Evolutionary conservation across 345 rosid genomes (phyloP).

Genomic region (Bruguiera parviflora): DNA sequence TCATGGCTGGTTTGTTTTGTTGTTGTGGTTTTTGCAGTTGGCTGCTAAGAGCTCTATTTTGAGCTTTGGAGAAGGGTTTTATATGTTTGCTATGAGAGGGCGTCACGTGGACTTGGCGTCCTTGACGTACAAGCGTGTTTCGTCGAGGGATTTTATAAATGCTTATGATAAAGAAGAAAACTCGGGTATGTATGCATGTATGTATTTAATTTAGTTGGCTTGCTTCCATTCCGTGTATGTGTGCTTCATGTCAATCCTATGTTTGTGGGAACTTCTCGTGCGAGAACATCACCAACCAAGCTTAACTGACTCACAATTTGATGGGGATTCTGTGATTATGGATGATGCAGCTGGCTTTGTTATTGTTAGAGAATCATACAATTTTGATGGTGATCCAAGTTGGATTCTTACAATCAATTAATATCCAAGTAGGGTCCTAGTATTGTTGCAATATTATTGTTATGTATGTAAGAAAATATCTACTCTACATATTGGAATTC

Average conservation of each 20-base stretch:
- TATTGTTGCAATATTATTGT: too few relatives aligned
- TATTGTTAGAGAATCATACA: too few relatives aligned
- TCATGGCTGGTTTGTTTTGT: not conserved
- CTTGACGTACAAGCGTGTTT: conserved; percentile 45
- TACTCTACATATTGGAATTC: too few relatives aligned
- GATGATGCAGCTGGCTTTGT: too few relatives aligned
- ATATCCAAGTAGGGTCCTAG: too few relatives aligned
- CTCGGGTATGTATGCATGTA: conserved; percentile 32
- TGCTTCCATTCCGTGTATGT: not conserved
- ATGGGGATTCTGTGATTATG: too few relatives aligned
- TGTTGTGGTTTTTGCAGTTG: conserved; percentile 18
- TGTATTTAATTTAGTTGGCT: not conserved
- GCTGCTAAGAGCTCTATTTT: conserved; percentile 12
- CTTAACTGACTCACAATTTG: too few relatives aligned
- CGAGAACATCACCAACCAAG: too few relatives aligned
- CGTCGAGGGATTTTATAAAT: conserved; percentile 42
- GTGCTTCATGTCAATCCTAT: not conserved
- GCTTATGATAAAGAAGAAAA: conserved; percentile 48
- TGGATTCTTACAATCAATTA: too few relatives aligned
- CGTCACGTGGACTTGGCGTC: conserved; percentile 47
- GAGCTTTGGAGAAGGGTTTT: conserved; percentile 12
- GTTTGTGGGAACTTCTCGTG: too few relatives aligned
- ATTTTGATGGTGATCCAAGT: too few relatives aligned
- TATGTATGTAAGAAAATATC: too few relatives aligned
- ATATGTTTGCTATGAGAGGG: conserved; percentile 53